Evolutionary conservation across 345 rosid genomes (phyloP), one percentile per base, ranked within the genome.

Genomic region (Firmiana major): DNA sequence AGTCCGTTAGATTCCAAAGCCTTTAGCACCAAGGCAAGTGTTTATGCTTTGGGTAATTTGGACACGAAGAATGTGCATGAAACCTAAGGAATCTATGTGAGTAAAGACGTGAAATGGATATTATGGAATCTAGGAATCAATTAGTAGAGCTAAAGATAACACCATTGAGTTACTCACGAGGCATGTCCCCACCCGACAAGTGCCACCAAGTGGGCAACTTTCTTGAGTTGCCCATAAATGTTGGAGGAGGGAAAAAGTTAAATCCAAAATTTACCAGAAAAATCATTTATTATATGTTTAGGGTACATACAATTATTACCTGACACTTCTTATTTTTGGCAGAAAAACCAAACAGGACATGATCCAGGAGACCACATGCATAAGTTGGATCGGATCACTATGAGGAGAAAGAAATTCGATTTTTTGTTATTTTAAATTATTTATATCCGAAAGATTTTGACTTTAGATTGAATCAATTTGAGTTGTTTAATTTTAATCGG

Each of bases 201-300:
- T 24, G 58, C 58, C 71, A 26, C 57, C 80, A 79, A 53, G 78
- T 79, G 85, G 64, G 22, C 85, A 73, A 67, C 36, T 73, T 67
- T 62, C 49, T 7, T 43, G 58, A 66, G 38, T 46, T 48, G 57
- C 36, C 69, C 26, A 57, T 22, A 22, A 57, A 22, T 58, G 63
- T 24, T 24, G 15, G 15, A n/a, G 16, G 11, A 10, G 7, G 16
- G 11, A 10, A 24, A 24, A 11, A 58, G 6, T 7, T 1, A 58
- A 58, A 55, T 4, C 2, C 9, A 48, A 48, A 10, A 46, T 54
- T 54, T 17, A 51, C 57, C 0, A 16, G 19, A 51, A 5, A 15
- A 4, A 0, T 31, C 46, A 43, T 15, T 31, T 31, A 31, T 51
- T 17, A 16, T 51, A 16, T 51, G 57, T 2, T 51, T 17, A 51